Evolutionary conservation across 305 asterid species (phyloP).

Genomic region (Rubia tinctorum): DNA sequence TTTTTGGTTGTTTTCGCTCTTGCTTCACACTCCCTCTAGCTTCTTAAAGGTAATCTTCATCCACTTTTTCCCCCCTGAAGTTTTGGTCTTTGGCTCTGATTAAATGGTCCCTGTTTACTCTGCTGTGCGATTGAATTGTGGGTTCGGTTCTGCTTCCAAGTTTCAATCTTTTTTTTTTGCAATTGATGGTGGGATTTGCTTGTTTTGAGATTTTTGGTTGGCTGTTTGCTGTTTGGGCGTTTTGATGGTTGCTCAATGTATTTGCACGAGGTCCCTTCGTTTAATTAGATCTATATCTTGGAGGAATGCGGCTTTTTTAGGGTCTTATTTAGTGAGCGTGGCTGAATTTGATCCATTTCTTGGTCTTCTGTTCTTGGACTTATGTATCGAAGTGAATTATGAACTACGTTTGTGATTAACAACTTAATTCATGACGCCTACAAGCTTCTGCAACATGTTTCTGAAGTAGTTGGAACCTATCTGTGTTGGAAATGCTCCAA

Average conservation of each 20-base stretch:
- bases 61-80: neutral
- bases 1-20: conserved; percentile 7
- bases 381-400: neutral
- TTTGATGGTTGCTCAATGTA: conserved; percentile 4
- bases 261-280: neutral
- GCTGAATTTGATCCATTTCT: neutral
- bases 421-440: neutral
- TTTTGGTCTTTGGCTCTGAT: conserved; percentile 11
- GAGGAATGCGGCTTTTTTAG: neutral
- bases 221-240: conserved; percentile 5
- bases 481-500: neutral
- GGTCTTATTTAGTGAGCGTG: neutral
- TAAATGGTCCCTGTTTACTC: neutral
- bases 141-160: conserved; percentile 14
- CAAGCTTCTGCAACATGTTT: neutral
- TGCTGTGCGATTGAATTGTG: conserved; percentile 5
- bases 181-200: conserved; percentile 16
- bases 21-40: conserved; percentile 4
- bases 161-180: conserved; percentile 16
- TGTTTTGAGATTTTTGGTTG: conserved; percentile 8
- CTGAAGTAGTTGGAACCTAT: neutral
- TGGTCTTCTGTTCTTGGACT: conserved; percentile 2
- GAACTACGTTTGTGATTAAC: neutral
- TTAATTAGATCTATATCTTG: conserved; percentile 21
- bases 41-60: conserved; percentile 12